Base-by-base conservation (phyloP, 257 asterid genomes). In the Galeopsis tetrahit region DNA sequence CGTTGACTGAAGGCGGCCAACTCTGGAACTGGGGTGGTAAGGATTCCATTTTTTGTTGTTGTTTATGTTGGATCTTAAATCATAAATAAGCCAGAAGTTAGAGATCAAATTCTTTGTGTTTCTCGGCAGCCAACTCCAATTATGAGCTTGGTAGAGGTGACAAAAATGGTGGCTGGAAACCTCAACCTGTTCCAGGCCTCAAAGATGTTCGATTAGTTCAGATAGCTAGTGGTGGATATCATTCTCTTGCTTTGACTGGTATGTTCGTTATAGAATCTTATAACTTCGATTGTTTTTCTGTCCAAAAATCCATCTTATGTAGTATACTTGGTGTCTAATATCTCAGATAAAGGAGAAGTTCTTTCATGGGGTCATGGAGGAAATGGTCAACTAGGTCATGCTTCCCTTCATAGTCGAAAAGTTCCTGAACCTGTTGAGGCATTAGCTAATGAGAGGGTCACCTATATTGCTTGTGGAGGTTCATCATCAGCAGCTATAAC, bases 1-100 rank as follows among this genome's bases (percentile, higher is more conserved):
- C 96, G 55, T 82, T 95, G 79, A 84, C 96, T 40, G 85, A 86
- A 76, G 95, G 81, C 10, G 99, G 99, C 31, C 92, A 88, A 75
- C 91, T 92, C 59, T 95, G 99, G 99, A 95, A 82, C 72, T 92
- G 98, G 99, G 99, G 99, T 79, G 99, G 98, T 94, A 77, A 71
- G 81, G 11, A 21, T 71, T 42, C 77, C 46, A 51, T 74, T 44
- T 61, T 44, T 21, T 63, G n/a, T 43, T 31, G 6, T 7, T 55
- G 60, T 17, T 31, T 32, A 7, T 52, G 66, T 17, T 70, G 32
- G 35, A 49, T 14, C 9, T 14, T n/a, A 0, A 49, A 49, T n/a
- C 56, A 48, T 48, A 15, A 15, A 48, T 4, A 8, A 48, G 2
- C 11, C 5, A 1, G 14, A 46, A 4, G 53, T 0, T 10, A 11